A percentile compares a stretch with the other conserved stretches of the same genome.
Conservation (phyloP, 768 basidiomycete genomes). For the Hygrophorus russula region DNA sequence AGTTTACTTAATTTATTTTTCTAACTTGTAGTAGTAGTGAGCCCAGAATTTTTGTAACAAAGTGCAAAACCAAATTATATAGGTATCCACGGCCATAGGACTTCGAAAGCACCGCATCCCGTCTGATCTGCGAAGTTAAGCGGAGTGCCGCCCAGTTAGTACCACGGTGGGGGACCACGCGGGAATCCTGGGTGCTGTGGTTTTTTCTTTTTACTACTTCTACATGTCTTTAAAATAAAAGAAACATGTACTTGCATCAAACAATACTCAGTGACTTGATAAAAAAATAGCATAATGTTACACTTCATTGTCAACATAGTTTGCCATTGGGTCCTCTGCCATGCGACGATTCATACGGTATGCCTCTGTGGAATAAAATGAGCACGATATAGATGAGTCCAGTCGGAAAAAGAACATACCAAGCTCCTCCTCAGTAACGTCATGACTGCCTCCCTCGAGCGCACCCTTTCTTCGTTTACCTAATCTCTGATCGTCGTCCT, state of each 20-base stretch:
- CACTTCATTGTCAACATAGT: slow-evolving; percentile 61
- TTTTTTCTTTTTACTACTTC: slow-evolving; percentile 22
- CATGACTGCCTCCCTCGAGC: slow-evolving; percentile 43
- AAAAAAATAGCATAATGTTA: too few species aligned
- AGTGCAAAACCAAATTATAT: slow-evolving; percentile 3
- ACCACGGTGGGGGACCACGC: slow-evolving; percentile 56
- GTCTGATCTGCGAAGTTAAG: slow-evolving; percentile 57
- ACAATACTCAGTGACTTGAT: too few species aligned
- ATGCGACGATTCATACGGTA: slow-evolving; percentile 72
- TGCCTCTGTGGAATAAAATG: slow-evolving; percentile 50
- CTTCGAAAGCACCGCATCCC: slow-evolving; percentile 46
- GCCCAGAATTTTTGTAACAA: neutral
- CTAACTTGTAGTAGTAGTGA: too few species aligned
- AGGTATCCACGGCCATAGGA: slow-evolving; percentile 34
- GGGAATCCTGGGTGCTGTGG: slow-evolving; percentile 46
- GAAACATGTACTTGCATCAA: too few species aligned
- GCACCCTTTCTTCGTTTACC: slow-evolving; percentile 51
- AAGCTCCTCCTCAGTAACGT: slow-evolving; percentile 84
- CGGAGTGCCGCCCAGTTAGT: slow-evolving; percentile 53
- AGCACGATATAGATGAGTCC: slow-evolving; percentile 6
- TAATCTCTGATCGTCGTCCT: slow-evolving; percentile 44
- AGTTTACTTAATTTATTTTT: too few species aligned
- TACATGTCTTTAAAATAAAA: too few species aligned
- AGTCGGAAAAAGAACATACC: slow-evolving; percentile 36
- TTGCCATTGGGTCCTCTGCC: slow-evolving; percentile 88